Evolutionary conservation across 306 rosid species (phyloP).

Genomic region (Prunus mira): DNA sequence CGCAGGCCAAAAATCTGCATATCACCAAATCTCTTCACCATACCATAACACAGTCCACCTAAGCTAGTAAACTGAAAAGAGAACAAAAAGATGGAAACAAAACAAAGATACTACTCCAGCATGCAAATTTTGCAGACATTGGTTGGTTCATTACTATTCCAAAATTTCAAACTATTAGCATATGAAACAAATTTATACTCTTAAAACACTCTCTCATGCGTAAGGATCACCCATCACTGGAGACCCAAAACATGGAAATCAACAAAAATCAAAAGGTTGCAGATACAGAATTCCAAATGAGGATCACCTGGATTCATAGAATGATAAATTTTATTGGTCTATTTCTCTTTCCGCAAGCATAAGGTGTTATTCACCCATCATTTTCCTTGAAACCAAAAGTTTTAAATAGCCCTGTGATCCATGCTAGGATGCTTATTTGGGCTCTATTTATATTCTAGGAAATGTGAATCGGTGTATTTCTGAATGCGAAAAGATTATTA

Average conservation of each 20-base stretch:
- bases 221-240: background rate
- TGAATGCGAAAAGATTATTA: background rate
- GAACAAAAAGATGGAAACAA: slow-evolving; percentile 1
- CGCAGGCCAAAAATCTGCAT: slow-evolving; percentile 49
- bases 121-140: background rate
- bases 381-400: background rate
- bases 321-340: background rate
- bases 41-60: slow-evolving; percentile 15
- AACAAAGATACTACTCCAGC: background rate
- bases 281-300: background rate
- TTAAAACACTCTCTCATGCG: background rate
- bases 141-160: background rate
- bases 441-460: background rate
- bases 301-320: background rate
- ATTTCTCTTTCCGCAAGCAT: background rate
- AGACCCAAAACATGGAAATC: background rate
- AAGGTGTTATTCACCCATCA: background rate
- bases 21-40: slow-evolving; percentile 13
- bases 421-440: background rate
- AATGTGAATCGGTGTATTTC: background rate
- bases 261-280: background rate
- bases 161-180: background rate
- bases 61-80: slow-evolving; percentile 14
- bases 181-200: background rate
- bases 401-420: background rate